Evolutionary conservation across 805 yeast species (phyloP).

Genomic region (Candida tallmaniae): DNA sequence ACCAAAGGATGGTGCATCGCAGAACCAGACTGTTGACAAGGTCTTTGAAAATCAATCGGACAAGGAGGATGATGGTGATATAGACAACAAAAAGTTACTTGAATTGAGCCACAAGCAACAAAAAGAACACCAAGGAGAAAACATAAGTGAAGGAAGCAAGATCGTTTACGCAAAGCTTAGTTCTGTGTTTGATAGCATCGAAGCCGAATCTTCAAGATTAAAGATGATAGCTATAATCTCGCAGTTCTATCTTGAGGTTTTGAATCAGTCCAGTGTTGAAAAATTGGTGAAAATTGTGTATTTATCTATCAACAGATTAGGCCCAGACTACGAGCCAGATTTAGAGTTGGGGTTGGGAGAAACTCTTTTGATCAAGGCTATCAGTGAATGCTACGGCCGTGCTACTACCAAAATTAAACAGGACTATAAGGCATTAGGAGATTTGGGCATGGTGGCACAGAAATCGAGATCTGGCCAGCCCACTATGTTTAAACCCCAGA

Average conservation of each 20-base stretch:
- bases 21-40: no score
- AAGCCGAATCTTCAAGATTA: slow-evolving; percentile 74
- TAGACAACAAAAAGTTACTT: slow-evolving; percentile 7
- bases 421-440: slow-evolving; percentile 79
- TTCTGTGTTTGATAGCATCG: slow-evolving; percentile 71
- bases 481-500: slow-evolving; percentile 88
- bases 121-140: slow-evolving; percentile 8
- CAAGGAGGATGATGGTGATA: background rate
- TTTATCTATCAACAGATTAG: slow-evolving; percentile 79
- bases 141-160: slow-evolving; percentile 9
- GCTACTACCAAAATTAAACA: slow-evolving; percentile 62
- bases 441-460: slow-evolving; percentile 84
- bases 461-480: slow-evolving; percentile 81
- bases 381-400: slow-evolving; percentile 87
- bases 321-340: slow-evolving; percentile 92
- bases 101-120: slow-evolving; percentile 12
- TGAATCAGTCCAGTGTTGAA: slow-evolving; percentile 40
- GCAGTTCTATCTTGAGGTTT: slow-evolving; percentile 62
- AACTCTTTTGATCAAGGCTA: slow-evolving; percentile 78
- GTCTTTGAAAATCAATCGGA: no score
- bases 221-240: slow-evolving; percentile 76
- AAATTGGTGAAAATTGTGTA: slow-evolving; percentile 70
- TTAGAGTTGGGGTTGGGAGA: slow-evolving; percentile 93
- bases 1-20: no score
- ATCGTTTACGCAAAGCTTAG: slow-evolving; percentile 43